Evolutionary conservation across 2,329 filamentous ascomycete species (phyloP).

Genomic region (Calonectria crousiana): DNA sequence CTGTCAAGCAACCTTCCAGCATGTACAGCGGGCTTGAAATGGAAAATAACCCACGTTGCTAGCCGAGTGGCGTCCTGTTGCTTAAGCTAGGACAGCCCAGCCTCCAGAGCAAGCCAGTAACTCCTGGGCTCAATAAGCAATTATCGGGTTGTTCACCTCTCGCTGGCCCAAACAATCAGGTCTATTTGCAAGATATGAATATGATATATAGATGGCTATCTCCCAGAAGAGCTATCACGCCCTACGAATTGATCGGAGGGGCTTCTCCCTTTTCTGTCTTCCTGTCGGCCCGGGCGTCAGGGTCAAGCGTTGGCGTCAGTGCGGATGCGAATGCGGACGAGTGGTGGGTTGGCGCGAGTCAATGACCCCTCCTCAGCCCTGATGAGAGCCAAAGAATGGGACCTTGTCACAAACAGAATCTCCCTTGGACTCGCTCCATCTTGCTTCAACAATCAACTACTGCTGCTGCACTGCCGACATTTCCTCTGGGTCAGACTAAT

Average conservation of each 20-base stretch:
- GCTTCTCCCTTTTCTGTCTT: not conserved
- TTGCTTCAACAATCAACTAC: slow-evolving; percentile 4
- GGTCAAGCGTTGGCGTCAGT: slow-evolving; percentile 5
- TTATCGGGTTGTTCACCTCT: not conserved
- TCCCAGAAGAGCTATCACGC: not conserved
- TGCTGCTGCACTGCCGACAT: not conserved
- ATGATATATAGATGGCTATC: not conserved
- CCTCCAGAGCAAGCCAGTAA: not conserved
- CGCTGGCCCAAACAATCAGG: not conserved
- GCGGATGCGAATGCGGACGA: slow-evolving; percentile 12
- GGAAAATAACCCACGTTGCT: not conserved
- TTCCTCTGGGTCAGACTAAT: not conserved
- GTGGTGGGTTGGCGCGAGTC: slow-evolving; percentile 18
- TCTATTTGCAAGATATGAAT: not conserved
- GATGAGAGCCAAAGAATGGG: slow-evolving; percentile 2
- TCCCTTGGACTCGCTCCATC: not conserved
- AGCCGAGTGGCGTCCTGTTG: slow-evolving; percentile 1
- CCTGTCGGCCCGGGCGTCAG: not conserved
- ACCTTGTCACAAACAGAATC: not conserved
- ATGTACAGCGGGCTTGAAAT: not conserved
- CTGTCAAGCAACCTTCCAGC: not conserved
- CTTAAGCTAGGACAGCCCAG: not conserved
- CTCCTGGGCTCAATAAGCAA: not conserved
- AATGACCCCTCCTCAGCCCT: slow-evolving; percentile 16
- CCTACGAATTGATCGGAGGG: not conserved